Evolutionary conservation across 345 rosid genomes (phyloP).

Genomic region (Lagerstroemia speciosa): DNA sequence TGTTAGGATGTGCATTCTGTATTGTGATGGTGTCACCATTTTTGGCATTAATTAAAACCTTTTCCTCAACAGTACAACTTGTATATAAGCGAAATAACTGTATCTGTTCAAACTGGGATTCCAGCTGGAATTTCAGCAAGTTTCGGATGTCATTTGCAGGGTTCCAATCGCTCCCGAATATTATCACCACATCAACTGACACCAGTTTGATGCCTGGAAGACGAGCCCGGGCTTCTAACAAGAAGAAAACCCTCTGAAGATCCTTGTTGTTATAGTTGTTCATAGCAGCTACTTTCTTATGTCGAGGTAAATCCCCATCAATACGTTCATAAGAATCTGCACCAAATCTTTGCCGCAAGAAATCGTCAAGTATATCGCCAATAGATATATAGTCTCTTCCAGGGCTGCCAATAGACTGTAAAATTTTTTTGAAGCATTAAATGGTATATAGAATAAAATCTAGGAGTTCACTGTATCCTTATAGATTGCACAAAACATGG

Average conservation of each 20-base stretch:
- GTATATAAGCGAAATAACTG: slow-evolving; percentile 74
- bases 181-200: slow-evolving; percentile 58
- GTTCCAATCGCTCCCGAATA: slow-evolving; percentile 73
- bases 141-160: slow-evolving; percentile 58
- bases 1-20: slow-evolving; percentile 11
- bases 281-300: slow-evolving; percentile 49
- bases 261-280: slow-evolving; percentile 58
- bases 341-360: slow-evolving; percentile 67
- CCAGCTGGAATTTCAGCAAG: slow-evolving; percentile 62
- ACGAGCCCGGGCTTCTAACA: slow-evolving; percentile 86
- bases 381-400: slow-evolving; percentile 40
- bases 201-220: slow-evolving; percentile 53
- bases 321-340: slow-evolving; percentile 66
- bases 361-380: slow-evolving; percentile 86
- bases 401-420: slow-evolving; percentile 49
- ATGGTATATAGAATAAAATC: too few species aligned
- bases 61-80: slow-evolving; percentile 70
- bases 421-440: background rate
- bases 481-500: too few species aligned
- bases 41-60: slow-evolving; percentile 56
- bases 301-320: slow-evolving; percentile 30
- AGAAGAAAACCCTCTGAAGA: slow-evolving; percentile 55
- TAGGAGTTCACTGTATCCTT: too few species aligned
- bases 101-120: slow-evolving; percentile 46
- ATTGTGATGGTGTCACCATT: background rate